phyloP scores from a whole-genome alignment of 306 rosid genomes.

The Calophaca sinica region DNA sequence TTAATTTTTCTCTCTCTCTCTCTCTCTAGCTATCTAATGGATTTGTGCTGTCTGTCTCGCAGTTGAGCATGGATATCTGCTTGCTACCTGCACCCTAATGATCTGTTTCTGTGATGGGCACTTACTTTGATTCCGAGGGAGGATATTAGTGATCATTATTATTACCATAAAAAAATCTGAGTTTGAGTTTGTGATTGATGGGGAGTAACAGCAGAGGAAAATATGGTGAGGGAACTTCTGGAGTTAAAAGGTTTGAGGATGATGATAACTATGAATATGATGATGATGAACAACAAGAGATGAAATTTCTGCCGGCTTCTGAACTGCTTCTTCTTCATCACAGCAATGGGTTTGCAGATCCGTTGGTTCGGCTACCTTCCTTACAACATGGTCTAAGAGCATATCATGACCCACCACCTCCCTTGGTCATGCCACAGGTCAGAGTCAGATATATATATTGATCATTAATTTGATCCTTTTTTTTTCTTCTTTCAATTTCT shows the following conservation, averaged over 20 bases:
- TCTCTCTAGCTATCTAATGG: slow-evolving; percentile 44
- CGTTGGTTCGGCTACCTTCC: slow-evolving; percentile 45
- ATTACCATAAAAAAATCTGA: slow-evolving; percentile 27
- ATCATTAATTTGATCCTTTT: slow-evolving; percentile 19
- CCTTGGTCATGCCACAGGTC: slow-evolving; percentile 54
- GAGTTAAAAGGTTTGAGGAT: slow-evolving; percentile 37
- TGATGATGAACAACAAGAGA: slow-evolving; percentile 49
- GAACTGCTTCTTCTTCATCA: slow-evolving; percentile 17
- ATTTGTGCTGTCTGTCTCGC: slow-evolving; percentile 44
- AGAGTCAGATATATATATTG: slow-evolving; percentile 5
- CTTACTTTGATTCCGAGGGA: slow-evolving; percentile 35
- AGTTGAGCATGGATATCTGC: slow-evolving; percentile 45
- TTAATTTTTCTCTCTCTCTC: background rate
- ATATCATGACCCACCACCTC: slow-evolving; percentile 23
- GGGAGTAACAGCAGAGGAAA: slow-evolving; percentile 53
- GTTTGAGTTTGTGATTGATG: slow-evolving; percentile 44
- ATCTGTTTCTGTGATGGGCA: slow-evolving; percentile 8
- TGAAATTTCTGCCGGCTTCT: slow-evolving; percentile 39
- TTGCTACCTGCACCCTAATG: background rate
- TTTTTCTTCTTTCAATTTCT: background rate
- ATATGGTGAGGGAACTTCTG: slow-evolving; percentile 60
- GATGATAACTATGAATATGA: slow-evolving; percentile 29
- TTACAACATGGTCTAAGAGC: slow-evolving; percentile 29
- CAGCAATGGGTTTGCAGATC: slow-evolving; percentile 32
- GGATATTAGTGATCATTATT: no score